Conservation (phyloP, 306 rosid species). For the Rosa chinensis region DNA sequence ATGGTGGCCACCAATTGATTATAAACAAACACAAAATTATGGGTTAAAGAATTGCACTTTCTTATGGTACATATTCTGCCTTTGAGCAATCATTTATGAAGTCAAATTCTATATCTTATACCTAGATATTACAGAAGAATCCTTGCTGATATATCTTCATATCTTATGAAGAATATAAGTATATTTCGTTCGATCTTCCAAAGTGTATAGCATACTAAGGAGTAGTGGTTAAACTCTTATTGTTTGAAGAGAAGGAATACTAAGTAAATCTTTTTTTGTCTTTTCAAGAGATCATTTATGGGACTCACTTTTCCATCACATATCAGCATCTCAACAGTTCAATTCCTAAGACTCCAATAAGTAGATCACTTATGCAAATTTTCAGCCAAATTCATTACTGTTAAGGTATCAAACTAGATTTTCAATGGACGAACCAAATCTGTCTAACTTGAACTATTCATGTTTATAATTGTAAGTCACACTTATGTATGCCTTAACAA, state of each 20-base stretch:
- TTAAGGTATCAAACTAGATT: too few relatives aligned
- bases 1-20: slow-evolving; percentile 53
- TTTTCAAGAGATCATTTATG: too few relatives aligned
- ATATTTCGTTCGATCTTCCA: slow-evolving; percentile 5
- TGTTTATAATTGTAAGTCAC: too few relatives aligned
- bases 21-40: slow-evolving; percentile 48
- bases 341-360: too few relatives aligned
- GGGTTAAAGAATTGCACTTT: slow-evolving; percentile 55
- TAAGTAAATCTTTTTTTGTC: too few relatives aligned
- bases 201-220: slow-evolving; percentile 4
- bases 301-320: too few relatives aligned
- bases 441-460: too few relatives aligned
- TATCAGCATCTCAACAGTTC: too few relatives aligned
- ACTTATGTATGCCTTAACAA: too few relatives aligned
- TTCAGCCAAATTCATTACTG: too few relatives aligned
- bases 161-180: not conserved
- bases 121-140: slow-evolving; percentile 22
- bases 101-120: slow-evolving; percentile 26
- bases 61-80: slow-evolving; percentile 34
- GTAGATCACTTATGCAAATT: too few relatives aligned
- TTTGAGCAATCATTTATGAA: slow-evolving; percentile 37
- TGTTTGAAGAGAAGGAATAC: not conserved
- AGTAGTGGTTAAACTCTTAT: not conserved
- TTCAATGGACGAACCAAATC: too few relatives aligned
- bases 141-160: not conserved